These are phyloP conservation scores for Aspergillus tamarii DNA, from an alignment of 2,329 filamentous ascomycete genomes.

Conservation along the genomic window DNA sequence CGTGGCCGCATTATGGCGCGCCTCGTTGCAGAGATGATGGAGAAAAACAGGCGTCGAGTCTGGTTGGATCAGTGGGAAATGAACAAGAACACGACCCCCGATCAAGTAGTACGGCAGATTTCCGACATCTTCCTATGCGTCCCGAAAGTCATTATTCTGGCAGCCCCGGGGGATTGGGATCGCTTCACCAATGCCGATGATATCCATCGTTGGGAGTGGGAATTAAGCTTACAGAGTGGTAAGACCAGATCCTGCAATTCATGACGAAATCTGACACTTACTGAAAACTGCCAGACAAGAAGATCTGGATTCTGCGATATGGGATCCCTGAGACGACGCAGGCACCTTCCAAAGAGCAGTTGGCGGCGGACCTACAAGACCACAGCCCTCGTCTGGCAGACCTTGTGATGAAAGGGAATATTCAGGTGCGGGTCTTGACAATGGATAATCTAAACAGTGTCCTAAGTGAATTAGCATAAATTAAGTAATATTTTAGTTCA, in stretches of 20 bases:
- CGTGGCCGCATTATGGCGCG: background rate
- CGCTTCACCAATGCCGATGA: background rate
- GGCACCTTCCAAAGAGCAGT: background rate
- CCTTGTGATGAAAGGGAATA: background rate
- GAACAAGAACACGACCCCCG: background rate
- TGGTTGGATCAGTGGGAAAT: background rate
- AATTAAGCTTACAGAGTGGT: background rate
- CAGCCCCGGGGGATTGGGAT: background rate
- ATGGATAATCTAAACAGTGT: background rate
- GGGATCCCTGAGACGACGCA: background rate
- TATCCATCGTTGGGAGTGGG: background rate
- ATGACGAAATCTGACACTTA: background rate
- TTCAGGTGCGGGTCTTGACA: background rate
- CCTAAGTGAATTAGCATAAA: background rate
- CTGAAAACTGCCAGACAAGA: background rate
- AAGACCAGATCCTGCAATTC: background rate
- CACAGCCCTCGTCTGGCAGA: background rate
- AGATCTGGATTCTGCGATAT: background rate
- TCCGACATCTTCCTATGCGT: background rate
- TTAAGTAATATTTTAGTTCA: background rate
- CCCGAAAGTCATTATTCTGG: background rate
- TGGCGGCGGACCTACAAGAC: background rate
- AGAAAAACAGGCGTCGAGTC: background rate
- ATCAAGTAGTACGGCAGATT: background rate
- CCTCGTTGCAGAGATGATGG: background rate